A percentile compares a stretch with the other conserved stretches of the same genome.
phyloP scores from a whole-genome alignment of 768 basidiomycete species.

The Russula abietina region DNA sequence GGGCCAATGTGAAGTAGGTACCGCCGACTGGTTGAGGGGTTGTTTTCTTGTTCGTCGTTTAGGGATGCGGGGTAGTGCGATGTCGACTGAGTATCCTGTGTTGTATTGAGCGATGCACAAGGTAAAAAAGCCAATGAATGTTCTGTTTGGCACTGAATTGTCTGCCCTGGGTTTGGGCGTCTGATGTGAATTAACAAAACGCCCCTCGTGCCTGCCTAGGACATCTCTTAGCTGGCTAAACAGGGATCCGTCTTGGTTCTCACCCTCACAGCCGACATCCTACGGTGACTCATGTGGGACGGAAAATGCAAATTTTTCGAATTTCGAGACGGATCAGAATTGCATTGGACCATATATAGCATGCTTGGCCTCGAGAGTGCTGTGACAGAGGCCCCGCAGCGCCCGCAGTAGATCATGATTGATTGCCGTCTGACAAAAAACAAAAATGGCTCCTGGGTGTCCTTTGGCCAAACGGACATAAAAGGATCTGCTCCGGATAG shows the following conservation, averaged over 20 bases:
- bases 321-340: not conserved
- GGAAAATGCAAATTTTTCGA: not conserved
- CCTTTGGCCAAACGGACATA: too few species aligned
- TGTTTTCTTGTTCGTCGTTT: constrained; percentile 21
- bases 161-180: not conserved
- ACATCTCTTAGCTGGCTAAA: not conserved
- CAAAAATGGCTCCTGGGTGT: not conserved
- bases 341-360: not conserved
- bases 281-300: not conserved
- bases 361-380: not conserved
- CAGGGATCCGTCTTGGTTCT: too few species aligned
- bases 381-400: not conserved
- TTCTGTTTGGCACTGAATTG: not conserved
- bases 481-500: not conserved
- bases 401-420: not conserved
- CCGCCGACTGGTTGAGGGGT: not conserved
- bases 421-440: not conserved
- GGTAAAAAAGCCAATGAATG: constrained; percentile 15
- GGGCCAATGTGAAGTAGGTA: constrained; percentile 31
- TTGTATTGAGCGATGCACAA: constrained; percentile 10
- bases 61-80: constrained; percentile 7
- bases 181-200: not conserved
- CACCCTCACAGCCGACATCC: too few species aligned
- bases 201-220: not conserved
- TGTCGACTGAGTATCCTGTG: constrained; percentile 13